phyloP scores from a whole-genome alignment of 805 yeast species.

The Barnettozyma siamensis region DNA sequence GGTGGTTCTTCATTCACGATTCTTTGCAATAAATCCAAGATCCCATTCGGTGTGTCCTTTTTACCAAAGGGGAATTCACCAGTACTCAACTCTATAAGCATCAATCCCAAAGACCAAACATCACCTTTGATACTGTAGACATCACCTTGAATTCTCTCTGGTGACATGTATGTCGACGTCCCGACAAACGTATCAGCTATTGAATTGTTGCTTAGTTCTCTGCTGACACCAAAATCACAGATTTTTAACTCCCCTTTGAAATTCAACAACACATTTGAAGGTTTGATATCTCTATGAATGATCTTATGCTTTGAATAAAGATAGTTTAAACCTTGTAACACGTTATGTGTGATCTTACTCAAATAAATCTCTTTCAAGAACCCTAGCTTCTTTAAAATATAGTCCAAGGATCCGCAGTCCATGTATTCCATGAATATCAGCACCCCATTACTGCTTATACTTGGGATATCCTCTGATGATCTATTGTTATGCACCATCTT shows the following conservation, averaged over 20 bases:
- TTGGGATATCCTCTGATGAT: constrained; percentile 16
- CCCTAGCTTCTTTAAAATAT: constrained; percentile 56
- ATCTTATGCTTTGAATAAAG: constrained; percentile 79
- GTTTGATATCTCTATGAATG: constrained; percentile 94
- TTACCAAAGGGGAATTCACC: constrained; percentile 78
- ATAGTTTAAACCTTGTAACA: constrained; percentile 75
- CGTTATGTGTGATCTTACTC: constrained; percentile 68
- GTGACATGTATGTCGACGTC: constrained; percentile 95
- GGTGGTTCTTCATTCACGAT: constrained; percentile 95
- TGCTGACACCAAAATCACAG: constrained; percentile 95
- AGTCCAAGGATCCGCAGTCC: constrained; percentile 90
- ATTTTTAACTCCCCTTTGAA: constrained; percentile 83
- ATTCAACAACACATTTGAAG: constrained; percentile 85
- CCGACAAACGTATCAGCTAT: constrained; percentile 98
- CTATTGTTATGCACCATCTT: constrained; percentile 2
- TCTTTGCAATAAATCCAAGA: constrained; percentile 82
- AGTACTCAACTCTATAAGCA: constrained; percentile 81
- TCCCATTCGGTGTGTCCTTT: constrained; percentile 70
- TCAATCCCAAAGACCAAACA: constrained; percentile 93
- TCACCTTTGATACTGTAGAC: constrained; percentile 93
- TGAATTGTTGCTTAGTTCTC: constrained; percentile 80
- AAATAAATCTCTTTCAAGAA: constrained; percentile 64
- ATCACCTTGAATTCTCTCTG: constrained; percentile 95
- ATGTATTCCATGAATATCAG: constrained; percentile 93
- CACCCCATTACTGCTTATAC: constrained; percentile 49